phyloP scores from a whole-genome alignment of 306 rosid species.

The Prunus fruticosa region DNA sequence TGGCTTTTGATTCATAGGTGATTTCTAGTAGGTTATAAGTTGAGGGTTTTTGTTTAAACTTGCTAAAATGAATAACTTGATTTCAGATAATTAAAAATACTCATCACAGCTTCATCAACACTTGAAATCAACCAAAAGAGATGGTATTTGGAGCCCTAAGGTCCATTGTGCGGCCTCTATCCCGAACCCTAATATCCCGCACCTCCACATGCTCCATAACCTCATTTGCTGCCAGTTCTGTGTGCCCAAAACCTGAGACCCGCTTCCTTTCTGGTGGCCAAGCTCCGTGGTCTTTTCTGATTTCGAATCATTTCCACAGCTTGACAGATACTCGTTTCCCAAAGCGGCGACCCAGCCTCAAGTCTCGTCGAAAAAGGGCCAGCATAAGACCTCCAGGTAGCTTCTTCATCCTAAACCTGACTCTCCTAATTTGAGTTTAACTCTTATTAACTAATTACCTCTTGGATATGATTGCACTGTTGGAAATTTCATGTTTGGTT shows the following conservation, averaged over 20 bases:
- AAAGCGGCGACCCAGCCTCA: slow-evolving; percentile 66
- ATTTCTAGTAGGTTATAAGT: too few relatives aligned
- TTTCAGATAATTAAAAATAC: not conserved
- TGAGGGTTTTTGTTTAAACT: not conserved
- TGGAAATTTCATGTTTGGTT: not conserved
- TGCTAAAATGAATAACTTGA: not conserved
- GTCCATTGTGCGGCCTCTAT: slow-evolving; percentile 49
- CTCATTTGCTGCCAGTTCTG: slow-evolving; percentile 24
- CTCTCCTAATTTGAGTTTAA: not conserved
- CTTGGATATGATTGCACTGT: not conserved
- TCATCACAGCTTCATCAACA: not conserved
- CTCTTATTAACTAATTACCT: not conserved
- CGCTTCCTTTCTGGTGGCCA: slow-evolving; percentile 20
- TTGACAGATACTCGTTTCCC: slow-evolving; percentile 84
- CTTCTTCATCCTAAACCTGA: not conserved
- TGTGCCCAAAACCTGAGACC: slow-evolving; percentile 18
- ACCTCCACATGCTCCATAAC: slow-evolving; percentile 2
- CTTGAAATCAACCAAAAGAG: not conserved
- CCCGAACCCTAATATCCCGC: slow-evolving; percentile 33
- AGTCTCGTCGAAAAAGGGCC: slow-evolving; percentile 75
- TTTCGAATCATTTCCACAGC: slow-evolving; percentile 53
- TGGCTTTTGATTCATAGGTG: too few relatives aligned
- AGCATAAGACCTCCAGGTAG: slow-evolving; percentile 70
- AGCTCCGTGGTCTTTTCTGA: slow-evolving; percentile 45
- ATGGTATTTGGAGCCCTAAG: slow-evolving; percentile 69